Base-by-base conservation (phyloP, 2,329 filamentous ascomycete genomes). In the Hortaea werneckii region DNA sequence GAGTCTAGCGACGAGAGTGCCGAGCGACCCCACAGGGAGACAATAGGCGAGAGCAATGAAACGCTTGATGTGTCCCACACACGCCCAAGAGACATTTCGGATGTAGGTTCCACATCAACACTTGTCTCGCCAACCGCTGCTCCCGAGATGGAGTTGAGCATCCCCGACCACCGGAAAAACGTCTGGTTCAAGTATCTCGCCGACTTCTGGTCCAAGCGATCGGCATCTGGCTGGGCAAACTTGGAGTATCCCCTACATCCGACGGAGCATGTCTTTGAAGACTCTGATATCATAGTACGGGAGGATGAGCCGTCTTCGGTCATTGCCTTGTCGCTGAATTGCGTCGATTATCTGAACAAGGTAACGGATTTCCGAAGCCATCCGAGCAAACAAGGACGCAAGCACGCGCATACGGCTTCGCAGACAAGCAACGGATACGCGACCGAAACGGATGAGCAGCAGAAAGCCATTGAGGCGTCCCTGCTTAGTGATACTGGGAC, bases 161-260 rank as follows among this genome's bases (percentile, higher is more conserved):
- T 98, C 9, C 87, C 88, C 1, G 95, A 87, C 59, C 87, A 96
- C 60, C 87, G 95, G 61, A 92, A 90, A 65, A 89, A 82, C 47
- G 95, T 88, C 40, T 72, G 96, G 53, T 84, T 98, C 79, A 95
- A 94, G 62, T 88, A 95, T 71, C 75, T 98, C 40, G 92, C 88
- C 11, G 95, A 90, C 58, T 98, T 98, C 65, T 98, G 92, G 92
- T 94, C 92, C 2, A 94, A 98, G 66, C 80, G 92, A 44, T 96
- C 92, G 41, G 87, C 94, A 26, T 95, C 88, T 64, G 89, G 90
- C 34, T 98, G 92, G 92, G 78, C 84, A 5, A 79, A 84, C 20
- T 76, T 98, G 13, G 92, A 98, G 45, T 98, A 98, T 58, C 94
- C 94, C 3, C 77, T 96, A 37, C 65, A 67, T 13, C 59, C 83